Base-by-base conservation (phyloP, 73 alveolate genomes). In the Breviolum minutum region DNA sequence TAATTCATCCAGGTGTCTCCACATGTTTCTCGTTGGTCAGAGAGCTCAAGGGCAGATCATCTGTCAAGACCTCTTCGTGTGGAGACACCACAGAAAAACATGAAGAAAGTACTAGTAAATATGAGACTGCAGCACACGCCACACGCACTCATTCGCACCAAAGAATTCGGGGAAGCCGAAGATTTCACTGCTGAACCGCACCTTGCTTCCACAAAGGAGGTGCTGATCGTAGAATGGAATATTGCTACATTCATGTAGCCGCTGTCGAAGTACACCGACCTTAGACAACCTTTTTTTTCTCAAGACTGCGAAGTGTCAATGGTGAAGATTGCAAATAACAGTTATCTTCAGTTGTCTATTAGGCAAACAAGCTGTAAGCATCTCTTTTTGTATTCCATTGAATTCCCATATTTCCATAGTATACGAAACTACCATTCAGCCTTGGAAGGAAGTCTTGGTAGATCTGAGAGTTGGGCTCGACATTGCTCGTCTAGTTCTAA, bases 181-280 rank as follows among this genome's bases (percentile, higher is more conserved):
- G 54, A 40, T 40, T 40, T 40, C 54, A 40, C 54, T 40, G 54
- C 54, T 40, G 3, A 40, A 40, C 3, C 77, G 10, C 17, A 74
- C 97, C 74, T 64, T 76, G 76, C 87, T 77, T 20, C 74, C 63
- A 63, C 66, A 90, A 10, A 90, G 29, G 32, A 90, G 82, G 29
- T 90, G 97, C 88, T 32, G 87, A 22, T 90, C 97, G 60, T 48
- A 90, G 64, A 69, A 48, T 7, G 97, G 97, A 40, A 90, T 68
- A 63, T 29, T 73, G 74, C 88, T 24, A 6, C 76, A 13, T 8
- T 71, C 88, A 24, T 90, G 77, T 30, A 90, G 76, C 27, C 84
- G 97, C 30, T 77, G 87, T 40, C 97, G 97, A 17, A 90, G 87
- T 20, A 87, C 30, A 66, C 87, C 79, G 22, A 90, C 97, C 97